Conservation (phyloP, 2,329 filamentous ascomycete genomes). For the Macrophomina phaseolina region DNA sequence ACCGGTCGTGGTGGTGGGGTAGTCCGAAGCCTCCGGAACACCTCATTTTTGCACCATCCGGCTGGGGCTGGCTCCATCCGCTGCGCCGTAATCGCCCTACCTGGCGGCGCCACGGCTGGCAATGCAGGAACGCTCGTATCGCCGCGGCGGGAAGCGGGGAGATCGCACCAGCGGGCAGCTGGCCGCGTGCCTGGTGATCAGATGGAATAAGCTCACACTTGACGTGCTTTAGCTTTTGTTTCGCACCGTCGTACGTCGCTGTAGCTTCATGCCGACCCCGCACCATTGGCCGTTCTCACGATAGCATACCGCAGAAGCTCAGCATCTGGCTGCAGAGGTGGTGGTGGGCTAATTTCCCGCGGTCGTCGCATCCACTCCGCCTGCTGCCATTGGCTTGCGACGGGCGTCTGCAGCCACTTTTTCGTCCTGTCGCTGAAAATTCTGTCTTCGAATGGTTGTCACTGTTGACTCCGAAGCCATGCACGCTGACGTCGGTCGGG, state of each 20-base stretch:
- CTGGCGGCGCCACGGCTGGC: not conserved
- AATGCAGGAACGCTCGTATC: conserved; percentile 11
- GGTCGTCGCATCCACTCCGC: not conserved
- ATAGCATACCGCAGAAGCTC: not conserved
- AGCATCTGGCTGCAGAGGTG: not conserved
- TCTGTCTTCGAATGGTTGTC: conserved; percentile 20
- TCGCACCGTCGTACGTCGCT: not conserved
- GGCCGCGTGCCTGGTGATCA: conserved; percentile 5
- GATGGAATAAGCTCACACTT: not conserved
- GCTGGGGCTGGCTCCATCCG: conserved; percentile 3
- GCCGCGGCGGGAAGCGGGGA: not conserved
- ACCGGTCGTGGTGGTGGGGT: not conserved
- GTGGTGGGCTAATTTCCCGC: conserved; percentile 22
- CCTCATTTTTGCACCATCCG: not conserved
- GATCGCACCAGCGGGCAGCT: conserved; percentile 5
- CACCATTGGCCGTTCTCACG: not conserved
- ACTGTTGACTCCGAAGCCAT: conserved; percentile 13
- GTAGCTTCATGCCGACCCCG: conserved; percentile 6
- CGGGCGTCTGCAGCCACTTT: conserved; percentile 8
- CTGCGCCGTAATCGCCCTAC: not conserved
- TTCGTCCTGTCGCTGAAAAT: conserved; percentile 3
- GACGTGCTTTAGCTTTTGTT: not conserved
- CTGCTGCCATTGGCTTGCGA: not conserved
- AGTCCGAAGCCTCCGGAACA: not conserved
- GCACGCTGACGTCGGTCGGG: conserved; percentile 24